Evolutionary conservation across 169 alveolate species (phyloP).

Genomic region (Neospora caninum): DNA sequence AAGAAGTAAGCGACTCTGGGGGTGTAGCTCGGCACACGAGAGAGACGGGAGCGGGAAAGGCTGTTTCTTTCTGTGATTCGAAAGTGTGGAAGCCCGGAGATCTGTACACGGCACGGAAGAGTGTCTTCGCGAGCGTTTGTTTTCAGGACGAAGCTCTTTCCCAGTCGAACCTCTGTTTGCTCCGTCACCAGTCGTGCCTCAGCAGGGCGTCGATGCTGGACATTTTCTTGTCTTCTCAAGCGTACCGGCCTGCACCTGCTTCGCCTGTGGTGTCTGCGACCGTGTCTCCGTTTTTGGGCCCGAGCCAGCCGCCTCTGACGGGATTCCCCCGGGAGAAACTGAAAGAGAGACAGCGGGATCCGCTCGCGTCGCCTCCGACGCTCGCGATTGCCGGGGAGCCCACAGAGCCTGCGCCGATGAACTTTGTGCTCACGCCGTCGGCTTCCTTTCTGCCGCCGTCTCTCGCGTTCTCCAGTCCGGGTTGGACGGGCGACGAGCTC

Average conservation of each 20-base stretch:
- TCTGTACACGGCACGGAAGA: no score
- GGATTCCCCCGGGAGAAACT: neutral
- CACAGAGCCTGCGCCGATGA: neutral
- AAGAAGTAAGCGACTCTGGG: no score
- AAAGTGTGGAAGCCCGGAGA: neutral
- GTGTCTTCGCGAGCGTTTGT: neutral
- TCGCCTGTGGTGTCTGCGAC: neutral
- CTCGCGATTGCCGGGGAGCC: neutral
- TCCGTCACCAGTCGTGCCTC: neutral
- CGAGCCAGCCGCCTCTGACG: neutral
- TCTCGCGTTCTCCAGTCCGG: neutral
- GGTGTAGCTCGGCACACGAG: no score
- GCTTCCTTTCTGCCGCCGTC: neutral
- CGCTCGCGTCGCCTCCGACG: conserved; percentile 11
- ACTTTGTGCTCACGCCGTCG: neutral
- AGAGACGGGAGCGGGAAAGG: no score
- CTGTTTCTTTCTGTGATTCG: neutral
- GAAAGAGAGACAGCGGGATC: neutral
- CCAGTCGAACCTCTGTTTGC: neutral
- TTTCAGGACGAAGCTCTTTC: conserved; percentile 31
- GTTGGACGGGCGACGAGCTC: neutral
- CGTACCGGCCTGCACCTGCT: conserved; percentile 2
- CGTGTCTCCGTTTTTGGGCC: neutral
- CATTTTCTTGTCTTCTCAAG: conserved; percentile 25
- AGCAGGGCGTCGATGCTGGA: neutral